Percentiles rank a stretch among this genome's conserved stretches.
Evolutionary conservation across 805 yeast genomes (phyloP).

Genomic region (Clavispora vitiphila): DNA sequence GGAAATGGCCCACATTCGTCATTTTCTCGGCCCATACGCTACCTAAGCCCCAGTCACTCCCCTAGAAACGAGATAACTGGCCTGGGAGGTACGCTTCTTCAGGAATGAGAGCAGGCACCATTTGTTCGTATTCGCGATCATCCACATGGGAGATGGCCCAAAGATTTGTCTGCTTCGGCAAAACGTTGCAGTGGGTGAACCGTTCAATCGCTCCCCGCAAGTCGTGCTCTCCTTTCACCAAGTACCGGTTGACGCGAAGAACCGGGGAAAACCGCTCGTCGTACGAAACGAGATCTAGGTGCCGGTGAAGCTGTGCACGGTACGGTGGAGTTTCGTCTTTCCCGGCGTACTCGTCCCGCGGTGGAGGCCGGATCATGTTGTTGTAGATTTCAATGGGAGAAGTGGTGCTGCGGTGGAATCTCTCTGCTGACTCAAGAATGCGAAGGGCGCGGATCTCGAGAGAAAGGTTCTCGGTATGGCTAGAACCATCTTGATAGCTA

Average conservation of each 20-base stretch:
- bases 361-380: conserved; percentile 8
- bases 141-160: conserved; percentile 22
- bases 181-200: conserved; percentile 16
- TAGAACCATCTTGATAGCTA: too few relatives aligned
- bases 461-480: neutral
- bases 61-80: neutral
- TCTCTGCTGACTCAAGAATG: conserved; percentile 12
- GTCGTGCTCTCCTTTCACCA: conserved; percentile 15
- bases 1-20: neutral
- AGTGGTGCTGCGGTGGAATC: conserved; percentile 5
- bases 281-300: conserved; percentile 19
- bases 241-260: conserved; percentile 18
- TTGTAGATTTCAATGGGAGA: conserved; percentile 2
- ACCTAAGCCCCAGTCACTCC: neutral
- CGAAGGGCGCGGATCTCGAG: conserved; percentile 6
- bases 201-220: conserved; percentile 17
- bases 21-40: neutral
- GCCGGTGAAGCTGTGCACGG: conserved; percentile 16
- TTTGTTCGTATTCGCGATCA: conserved; percentile 20
- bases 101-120: conserved; percentile 20
- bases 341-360: conserved; percentile 10
- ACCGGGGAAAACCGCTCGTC: conserved; percentile 22
- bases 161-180: conserved; percentile 19
- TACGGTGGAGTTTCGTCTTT: conserved; percentile 19
- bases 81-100: conserved; percentile 2